Evolutionary conservation across 2,329 filamentous ascomycete genomes (phyloP).

Genomic region (Aspergillus ibericus): DNA sequence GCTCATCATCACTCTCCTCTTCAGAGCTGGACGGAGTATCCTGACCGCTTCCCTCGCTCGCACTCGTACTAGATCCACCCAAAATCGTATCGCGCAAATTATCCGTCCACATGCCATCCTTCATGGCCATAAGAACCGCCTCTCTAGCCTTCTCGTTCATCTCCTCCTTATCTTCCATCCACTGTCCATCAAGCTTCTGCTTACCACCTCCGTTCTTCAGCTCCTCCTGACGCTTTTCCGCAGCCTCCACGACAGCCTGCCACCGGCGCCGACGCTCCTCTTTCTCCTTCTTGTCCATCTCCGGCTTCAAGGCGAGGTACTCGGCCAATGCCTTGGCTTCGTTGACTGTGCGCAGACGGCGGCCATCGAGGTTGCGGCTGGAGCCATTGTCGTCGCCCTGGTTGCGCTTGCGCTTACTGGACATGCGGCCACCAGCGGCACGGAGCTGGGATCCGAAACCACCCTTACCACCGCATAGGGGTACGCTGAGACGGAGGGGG

Average conservation of each 20-base stretch:
- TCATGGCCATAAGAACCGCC: constrained; percentile 70
- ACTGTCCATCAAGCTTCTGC: constrained; percentile 75
- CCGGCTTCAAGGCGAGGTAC: constrained; percentile 91
- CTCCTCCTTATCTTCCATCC: constrained; percentile 94
- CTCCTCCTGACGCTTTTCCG: constrained; percentile 81
- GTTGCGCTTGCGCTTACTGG: constrained; percentile 83
- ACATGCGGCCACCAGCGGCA: constrained; percentile 97
- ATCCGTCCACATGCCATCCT: constrained; percentile 55
- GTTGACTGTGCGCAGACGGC: constrained; percentile 84
- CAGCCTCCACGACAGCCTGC: constrained; percentile 82
- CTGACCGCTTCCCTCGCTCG: constrained; percentile 39
- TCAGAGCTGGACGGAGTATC: constrained; percentile 33
- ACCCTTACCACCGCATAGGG: constrained; percentile 89
- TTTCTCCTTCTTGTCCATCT: constrained; percentile 94
- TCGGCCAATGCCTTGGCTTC: constrained; percentile 95
- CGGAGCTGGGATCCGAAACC: constrained; percentile 97
- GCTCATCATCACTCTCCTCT: constrained; percentile 42
- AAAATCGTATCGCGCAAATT: constrained; percentile 40
- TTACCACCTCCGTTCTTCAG: constrained; percentile 71
- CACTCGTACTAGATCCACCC: constrained; percentile 40
- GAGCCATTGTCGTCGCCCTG: constrained; percentile 83
- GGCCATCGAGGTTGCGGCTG: constrained; percentile 88
- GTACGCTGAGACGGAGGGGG: constrained; percentile 75
- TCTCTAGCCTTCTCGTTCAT: constrained; percentile 80
- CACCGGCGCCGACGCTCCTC: constrained; percentile 78